Conservation (phyloP, 1,284 basidiomycete species). For the Ustilago loliicola region DNA sequence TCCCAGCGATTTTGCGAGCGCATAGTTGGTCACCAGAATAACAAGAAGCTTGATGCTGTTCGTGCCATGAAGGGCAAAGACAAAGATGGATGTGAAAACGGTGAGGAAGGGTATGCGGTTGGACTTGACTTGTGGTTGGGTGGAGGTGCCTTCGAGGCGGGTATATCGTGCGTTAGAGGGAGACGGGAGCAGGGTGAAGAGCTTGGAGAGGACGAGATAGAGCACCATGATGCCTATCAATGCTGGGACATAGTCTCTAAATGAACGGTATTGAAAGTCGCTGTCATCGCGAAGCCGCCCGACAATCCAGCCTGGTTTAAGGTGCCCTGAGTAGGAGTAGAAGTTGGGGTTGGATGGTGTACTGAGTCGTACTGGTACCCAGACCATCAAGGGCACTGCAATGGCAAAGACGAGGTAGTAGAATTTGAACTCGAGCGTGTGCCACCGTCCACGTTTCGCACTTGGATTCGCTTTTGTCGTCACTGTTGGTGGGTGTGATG, state of each 20-base stretch:
- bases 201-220: slow-evolving; percentile 65
- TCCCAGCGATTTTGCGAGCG: slow-evolving; percentile 71
- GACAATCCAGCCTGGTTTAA: slow-evolving; percentile 76
- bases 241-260: slow-evolving; percentile 68
- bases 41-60: slow-evolving; percentile 83
- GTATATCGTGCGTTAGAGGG: slow-evolving; percentile 16
- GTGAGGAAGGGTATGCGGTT: slow-evolving; percentile 75
- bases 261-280: slow-evolving; percentile 71
- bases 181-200: slow-evolving; percentile 48
- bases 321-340: slow-evolving; percentile 75
- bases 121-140: slow-evolving; percentile 6
- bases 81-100: slow-evolving; percentile 78
- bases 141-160: slow-evolving; percentile 8
- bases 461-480: background rate
- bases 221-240: slow-evolving; percentile 61
- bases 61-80: slow-evolving; percentile 86
- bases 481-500: slow-evolving; percentile 3
- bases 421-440: slow-evolving; percentile 82
- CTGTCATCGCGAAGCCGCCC: slow-evolving; percentile 71
- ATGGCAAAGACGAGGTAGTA: slow-evolving; percentile 79
- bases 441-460: slow-evolving; percentile 76
- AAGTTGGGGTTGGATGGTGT: slow-evolving; percentile 82
- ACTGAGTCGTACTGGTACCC: slow-evolving; percentile 84
- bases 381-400: slow-evolving; percentile 82
- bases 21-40: slow-evolving; percentile 81